Percentiles rank a stretch among this genome's conserved stretches.
These are phyloP conservation scores for Rhizophora mangle DNA, from an alignment of 345 rosid genomes.

Conservation along the genomic window DNA sequence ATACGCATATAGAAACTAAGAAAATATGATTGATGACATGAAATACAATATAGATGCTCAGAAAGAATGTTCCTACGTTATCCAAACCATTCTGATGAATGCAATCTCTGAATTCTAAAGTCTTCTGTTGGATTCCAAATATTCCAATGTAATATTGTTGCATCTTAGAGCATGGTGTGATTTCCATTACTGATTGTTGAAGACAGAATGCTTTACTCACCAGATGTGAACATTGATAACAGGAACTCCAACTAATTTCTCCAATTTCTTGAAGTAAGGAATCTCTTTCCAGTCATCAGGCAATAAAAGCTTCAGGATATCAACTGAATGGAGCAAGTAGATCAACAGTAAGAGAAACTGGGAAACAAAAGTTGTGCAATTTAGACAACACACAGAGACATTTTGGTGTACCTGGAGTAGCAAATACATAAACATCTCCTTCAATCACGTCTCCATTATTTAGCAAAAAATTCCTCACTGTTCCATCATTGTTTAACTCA, in stretches of 20 bases:
- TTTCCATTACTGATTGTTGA: neutral
- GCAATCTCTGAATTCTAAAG: neutral
- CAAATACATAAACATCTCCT: slow-evolving; percentile 87
- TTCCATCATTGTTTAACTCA: slow-evolving; percentile 75
- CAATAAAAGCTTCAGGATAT: slow-evolving; percentile 79
- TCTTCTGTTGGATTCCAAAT: neutral
- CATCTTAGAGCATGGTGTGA: neutral
- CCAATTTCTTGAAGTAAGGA: slow-evolving; percentile 77
- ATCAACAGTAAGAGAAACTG: slow-evolving; percentile 16
- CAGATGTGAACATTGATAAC: slow-evolving; percentile 96
- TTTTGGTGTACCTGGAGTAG: slow-evolving; percentile 66
- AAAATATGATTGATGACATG: neutral
- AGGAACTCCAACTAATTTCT: slow-evolving; percentile 93
- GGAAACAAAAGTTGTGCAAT: neutral
- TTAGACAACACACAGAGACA: neutral
- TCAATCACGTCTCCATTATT: slow-evolving; percentile 60
- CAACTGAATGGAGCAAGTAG: slow-evolving; percentile 49
- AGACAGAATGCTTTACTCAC: slow-evolving; percentile 47
- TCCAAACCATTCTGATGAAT: neutral
- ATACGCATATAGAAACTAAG: neutral
- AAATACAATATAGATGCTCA: neutral
- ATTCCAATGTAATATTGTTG: neutral
- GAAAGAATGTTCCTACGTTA: neutral
- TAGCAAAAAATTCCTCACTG: slow-evolving; percentile 66
- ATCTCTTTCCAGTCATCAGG: slow-evolving; percentile 83